Base-by-base conservation (phyloP, 371 early-diverging fungal species). In the Catenaria anguillulae region DNA sequence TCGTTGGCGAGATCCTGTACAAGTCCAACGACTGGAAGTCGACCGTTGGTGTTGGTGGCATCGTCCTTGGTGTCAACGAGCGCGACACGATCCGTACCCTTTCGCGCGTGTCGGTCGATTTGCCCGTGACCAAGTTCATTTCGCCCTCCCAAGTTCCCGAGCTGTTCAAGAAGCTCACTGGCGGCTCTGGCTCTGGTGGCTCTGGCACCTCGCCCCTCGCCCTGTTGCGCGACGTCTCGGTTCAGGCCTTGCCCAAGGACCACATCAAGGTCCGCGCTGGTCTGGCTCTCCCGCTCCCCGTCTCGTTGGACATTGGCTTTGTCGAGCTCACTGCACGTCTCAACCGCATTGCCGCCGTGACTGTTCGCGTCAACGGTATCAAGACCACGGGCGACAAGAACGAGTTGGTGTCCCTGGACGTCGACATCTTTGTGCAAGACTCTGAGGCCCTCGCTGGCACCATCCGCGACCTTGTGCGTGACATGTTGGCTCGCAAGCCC, bases 51-150 rank as follows among this genome's bases (percentile, higher is more conserved):
- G 24, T 58, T 8, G 34, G 58, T 31, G 12, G 34, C 4, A 15
- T 29, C 15, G 58, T 36, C 35, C 26, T 58, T 12, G 58, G 58
- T 21, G 58, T 42, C 17, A 12, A 23, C 43, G 36, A 23, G 1
- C 12, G 12, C 29, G 58, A 58, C 43, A 34, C 58, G 40, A 58
- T 58, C 43, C 58, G 36, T 19, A 58, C 58, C 29, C 21, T 58
- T 17, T 58, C 58, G 35, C n/a, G 31, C 26, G 36, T 58, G 29
- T 17, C 6, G 8, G 17, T 58, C 34, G 42, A 58, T 36, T 4
- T 58, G 58, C 58, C 58, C 29, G 17, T 58, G 17, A 58, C 58
- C 58, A 58, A n/a, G n/a, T 58, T 58, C 43, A 10, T 58, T 12
- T 29, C 15, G 8, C 58, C 58, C 40, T 26, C 8, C 17, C 12